Percentiles rank a stretch among this genome's conserved stretches.
These are phyloP conservation scores for Nakazawaea pomicola DNA, from an alignment of 805 yeast species.

Conservation along the genomic window DNA sequence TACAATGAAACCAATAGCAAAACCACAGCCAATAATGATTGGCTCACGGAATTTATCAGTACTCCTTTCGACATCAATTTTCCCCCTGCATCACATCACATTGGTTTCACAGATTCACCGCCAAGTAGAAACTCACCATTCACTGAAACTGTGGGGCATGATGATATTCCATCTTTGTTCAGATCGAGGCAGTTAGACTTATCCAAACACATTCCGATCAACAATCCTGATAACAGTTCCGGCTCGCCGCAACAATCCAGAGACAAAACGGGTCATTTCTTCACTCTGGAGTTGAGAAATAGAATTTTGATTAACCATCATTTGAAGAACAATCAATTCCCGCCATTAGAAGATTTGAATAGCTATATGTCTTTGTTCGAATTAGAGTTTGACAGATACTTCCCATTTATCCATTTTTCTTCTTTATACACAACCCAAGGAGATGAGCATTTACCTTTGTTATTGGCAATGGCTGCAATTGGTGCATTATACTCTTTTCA, in stretches of 20 bases:
- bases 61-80: constrained; percentile 59
- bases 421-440: constrained; percentile 40
- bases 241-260: neutral
- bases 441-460: constrained; percentile 53
- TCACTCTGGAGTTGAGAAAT: constrained; percentile 46
- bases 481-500: constrained; percentile 87
- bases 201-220: constrained; percentile 38
- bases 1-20: constrained; percentile 12
- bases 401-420: constrained; percentile 80
- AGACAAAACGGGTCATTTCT: constrained; percentile 24
- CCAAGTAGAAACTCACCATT: constrained; percentile 10
- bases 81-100: constrained; percentile 45
- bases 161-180: constrained; percentile 57
- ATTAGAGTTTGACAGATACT: constrained; percentile 72
- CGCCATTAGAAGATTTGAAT: constrained; percentile 71
- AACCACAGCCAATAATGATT: constrained; percentile 43
- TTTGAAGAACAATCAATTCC: constrained; percentile 58
- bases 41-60: constrained; percentile 67
- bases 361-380: constrained; percentile 71
- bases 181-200: constrained; percentile 63
- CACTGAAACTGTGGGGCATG: constrained; percentile 17
- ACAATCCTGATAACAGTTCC: neutral
- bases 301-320: constrained; percentile 51
- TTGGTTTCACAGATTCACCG: constrained; percentile 50
- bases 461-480: constrained; percentile 78